Evolutionary conservation across 1,139 yeast species (phyloP).

Genomic region (Waltiozyma sp.): DNA sequence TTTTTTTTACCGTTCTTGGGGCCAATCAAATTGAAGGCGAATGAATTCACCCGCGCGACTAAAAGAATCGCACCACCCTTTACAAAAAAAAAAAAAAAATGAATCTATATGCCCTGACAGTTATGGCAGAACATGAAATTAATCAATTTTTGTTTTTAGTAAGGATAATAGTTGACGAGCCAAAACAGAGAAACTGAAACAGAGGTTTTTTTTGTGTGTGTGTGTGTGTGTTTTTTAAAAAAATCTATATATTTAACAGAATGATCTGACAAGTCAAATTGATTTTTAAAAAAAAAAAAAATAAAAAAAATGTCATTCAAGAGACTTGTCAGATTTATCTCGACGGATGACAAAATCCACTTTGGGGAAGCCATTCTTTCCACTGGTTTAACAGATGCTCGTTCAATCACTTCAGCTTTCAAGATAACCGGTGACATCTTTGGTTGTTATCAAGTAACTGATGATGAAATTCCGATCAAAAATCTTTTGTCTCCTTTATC

Average conservation of each 20-base stretch:
- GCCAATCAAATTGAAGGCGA: neutral
- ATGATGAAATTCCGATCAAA: conserved; percentile 23
- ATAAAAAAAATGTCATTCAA: conserved; percentile 2
- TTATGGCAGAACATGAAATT: neutral
- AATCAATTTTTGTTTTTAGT: no score
- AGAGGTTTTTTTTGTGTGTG: no score
- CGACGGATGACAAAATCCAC: conserved; percentile 27
- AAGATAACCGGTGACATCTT: conserved; percentile 34
- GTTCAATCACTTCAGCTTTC: conserved; percentile 24
- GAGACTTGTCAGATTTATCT: conserved; percentile 28
- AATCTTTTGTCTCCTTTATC: conserved; percentile 30
- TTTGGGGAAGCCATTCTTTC: conserved; percentile 34
- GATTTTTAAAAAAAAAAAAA: no score
- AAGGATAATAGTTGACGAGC: no score
- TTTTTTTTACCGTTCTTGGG: neutral
- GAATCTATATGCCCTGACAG: neutral
- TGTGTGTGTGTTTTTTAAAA: no score
- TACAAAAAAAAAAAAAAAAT: no score
- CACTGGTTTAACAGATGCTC: conserved; percentile 6
- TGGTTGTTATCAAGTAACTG: conserved; percentile 25
- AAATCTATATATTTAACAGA: no score
- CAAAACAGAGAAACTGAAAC: no score
- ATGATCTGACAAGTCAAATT: no score
- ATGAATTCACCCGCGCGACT: neutral
- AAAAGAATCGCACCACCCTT: neutral